Base-by-base conservation (phyloP, 23 red algal species). In the Chondrus crispus region DNA sequence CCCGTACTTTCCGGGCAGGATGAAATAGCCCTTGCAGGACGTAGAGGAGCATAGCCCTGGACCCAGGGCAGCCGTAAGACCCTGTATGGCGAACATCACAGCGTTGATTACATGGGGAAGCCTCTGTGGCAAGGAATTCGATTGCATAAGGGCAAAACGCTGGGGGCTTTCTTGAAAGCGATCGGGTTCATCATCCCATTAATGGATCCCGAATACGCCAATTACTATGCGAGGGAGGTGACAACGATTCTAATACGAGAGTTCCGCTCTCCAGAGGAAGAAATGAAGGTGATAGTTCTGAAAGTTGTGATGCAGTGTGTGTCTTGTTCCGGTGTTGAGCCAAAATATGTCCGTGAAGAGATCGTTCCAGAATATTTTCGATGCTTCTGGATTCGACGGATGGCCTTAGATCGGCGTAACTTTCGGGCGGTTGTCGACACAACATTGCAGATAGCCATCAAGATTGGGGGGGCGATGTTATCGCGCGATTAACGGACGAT, bases 11-110 rank as follows among this genome's bases (percentile, higher is more conserved):
- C 46, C 68, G 47, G 22, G 97, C 97, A 13, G 97, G 97, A 46
- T 99, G 97, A 74, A 96, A 99, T 54, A 99, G 55, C 9, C 97
- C 97, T 84, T 96, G 94, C 39, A 96, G 64, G 5, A 93, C 48
- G 54, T 99, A 99, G 26, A 85, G 53, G 24, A 96, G 46, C 14
- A 99, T 62, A 54, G 73, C 10, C 87, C 93, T 8, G 97, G 92
- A 19, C 97, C 97, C 58, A 99, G 40, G 20, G 87, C 82, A 4
- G 95, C 84, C n/a, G 77, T 82, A 79, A 78, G 81, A 11, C 86
- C 97, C 46, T 96, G 85, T 70, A 99, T 95, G 7, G 97, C 93
- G n/a, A 53, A 91, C 24, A 89, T 88, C 29, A 99, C 94, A 28
- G 97, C 93, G 70, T 98, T 70, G 96, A 98, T 32, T 63, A 62